Percentiles rank a stretch among this genome's conserved stretches.
Conservation (phyloP, 148 eudicot genomes). For the Euryodendron excelsum region DNA sequence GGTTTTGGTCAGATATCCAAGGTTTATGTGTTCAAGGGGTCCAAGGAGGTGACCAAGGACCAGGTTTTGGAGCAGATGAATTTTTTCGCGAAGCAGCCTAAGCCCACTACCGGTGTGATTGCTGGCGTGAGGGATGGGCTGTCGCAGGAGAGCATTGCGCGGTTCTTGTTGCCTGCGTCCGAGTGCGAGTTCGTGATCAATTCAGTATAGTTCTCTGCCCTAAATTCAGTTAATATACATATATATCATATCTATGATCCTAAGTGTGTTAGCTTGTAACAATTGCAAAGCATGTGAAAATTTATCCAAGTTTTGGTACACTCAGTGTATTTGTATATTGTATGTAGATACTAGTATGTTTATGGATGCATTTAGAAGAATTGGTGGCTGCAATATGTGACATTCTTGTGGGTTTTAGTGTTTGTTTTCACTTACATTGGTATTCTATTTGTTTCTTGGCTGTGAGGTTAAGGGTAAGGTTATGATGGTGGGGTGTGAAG, state of each 20-base stretch:
- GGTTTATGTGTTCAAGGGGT: constrained; percentile 82
- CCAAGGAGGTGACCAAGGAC: constrained; percentile 77
- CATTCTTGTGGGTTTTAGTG: background rate
- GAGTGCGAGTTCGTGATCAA: constrained; percentile 83
- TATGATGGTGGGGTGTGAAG: background rate
- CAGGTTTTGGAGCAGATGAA: constrained; percentile 84
- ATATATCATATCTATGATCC: too few species aligned
- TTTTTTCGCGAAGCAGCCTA: constrained; percentile 61
- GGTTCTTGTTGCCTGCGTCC: constrained; percentile 86
- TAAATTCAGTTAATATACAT: background rate
- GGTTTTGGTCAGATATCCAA: constrained; percentile 78
- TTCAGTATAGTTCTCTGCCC: constrained; percentile 50
- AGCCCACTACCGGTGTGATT: constrained; percentile 67
- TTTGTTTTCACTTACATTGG: background rate
- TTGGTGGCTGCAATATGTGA: background rate
- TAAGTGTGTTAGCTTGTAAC: background rate
- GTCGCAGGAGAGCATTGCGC: constrained; percentile 61
- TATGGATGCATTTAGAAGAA: background rate
- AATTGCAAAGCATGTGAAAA: background rate
- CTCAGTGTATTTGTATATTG: too few species aligned
- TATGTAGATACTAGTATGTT: too few species aligned
- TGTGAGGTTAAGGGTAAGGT: background rate
- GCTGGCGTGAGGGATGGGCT: constrained; percentile 88
- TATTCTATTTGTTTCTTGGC: background rate
- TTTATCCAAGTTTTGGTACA: background rate